Percentiles rank a stretch among this genome's conserved stretches.
Conservation (phyloP, 2,329 filamentous ascomycete genomes). For the Acarospora socialis region DNA sequence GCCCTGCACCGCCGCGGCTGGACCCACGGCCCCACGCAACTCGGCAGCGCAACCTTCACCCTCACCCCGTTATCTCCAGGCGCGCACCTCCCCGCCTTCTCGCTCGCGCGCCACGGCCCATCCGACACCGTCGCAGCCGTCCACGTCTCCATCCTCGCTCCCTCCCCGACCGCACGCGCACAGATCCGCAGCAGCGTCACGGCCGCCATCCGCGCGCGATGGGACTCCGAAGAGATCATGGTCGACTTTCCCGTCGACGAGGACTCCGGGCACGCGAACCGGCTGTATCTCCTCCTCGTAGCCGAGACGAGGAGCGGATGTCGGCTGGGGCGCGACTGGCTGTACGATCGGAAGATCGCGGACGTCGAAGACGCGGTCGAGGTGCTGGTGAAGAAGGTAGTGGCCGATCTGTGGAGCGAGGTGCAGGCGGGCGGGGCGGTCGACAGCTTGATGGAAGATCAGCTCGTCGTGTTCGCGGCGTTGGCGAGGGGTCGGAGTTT, state of each 20-base stretch:
- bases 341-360: slow-evolving; percentile 28
- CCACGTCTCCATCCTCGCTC: slow-evolving; percentile 16
- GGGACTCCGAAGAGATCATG: slow-evolving; percentile 5
- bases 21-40: slow-evolving; percentile 30
- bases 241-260: slow-evolving; percentile 19
- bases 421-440: slow-evolving; percentile 34
- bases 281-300: slow-evolving; percentile 41
- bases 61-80: slow-evolving; percentile 27
- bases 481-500: slow-evolving; percentile 31
- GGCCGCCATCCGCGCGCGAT: slow-evolving; percentile 4
- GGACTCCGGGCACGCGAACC: slow-evolving; percentile 28
- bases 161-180: slow-evolving; percentile 12
- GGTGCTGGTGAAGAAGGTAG: slow-evolving; percentile 30
- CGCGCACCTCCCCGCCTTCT: slow-evolving; percentile 23
- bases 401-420: slow-evolving; percentile 31
- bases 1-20: slow-evolving; percentile 38
- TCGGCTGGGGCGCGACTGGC: slow-evolving; percentile 36
- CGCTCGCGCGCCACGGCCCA: slow-evolving; percentile 19
- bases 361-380: slow-evolving; percentile 18
- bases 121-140: slow-evolving; percentile 13
- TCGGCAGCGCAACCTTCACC: slow-evolving; percentile 37
- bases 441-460: slow-evolving; percentile 43
- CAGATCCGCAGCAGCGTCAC: slow-evolving; percentile 19
- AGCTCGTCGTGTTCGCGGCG: slow-evolving; percentile 45
- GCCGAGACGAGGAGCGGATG: slow-evolving; percentile 35